Conservation (phyloP, 2,329 filamentous ascomycete species). For the Colletotrichum lupini region DNA sequence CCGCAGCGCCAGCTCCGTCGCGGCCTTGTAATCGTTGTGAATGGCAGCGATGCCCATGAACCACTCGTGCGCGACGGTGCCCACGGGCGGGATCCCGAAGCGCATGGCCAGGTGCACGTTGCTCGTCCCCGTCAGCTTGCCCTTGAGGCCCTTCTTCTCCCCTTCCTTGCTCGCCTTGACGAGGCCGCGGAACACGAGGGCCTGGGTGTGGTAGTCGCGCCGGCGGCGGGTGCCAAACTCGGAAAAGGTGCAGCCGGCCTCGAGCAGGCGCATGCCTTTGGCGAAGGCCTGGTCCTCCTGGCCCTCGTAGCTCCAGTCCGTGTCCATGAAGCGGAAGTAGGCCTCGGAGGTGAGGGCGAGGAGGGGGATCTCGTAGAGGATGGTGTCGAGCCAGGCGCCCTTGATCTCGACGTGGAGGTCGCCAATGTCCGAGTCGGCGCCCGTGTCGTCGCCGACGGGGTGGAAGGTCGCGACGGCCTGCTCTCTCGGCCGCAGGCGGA, state of each 20-base stretch:
- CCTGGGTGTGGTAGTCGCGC: constrained; percentile 94
- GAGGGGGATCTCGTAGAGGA: constrained; percentile 96
- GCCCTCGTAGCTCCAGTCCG: constrained; percentile 87
- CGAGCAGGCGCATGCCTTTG: constrained; percentile 82
- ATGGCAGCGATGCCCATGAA: constrained; percentile 99
- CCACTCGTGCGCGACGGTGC: constrained; percentile 96
- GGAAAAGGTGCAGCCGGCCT: constrained; percentile 88
- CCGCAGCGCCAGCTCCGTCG: constrained; percentile 84
- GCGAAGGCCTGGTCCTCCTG: constrained; percentile 87
- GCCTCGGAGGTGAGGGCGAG: constrained; percentile 93
- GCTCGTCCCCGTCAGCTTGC: constrained; percentile 87
- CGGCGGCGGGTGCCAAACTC: constrained; percentile 93
- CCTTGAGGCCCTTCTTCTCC: constrained; percentile 70
- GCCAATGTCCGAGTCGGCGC: constrained; percentile 74
- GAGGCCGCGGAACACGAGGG: constrained; percentile 89
- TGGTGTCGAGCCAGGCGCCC: constrained; percentile 93
- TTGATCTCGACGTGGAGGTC: constrained; percentile 81
- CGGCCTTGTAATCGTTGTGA: constrained; percentile 83
- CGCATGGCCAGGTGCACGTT: constrained; percentile 98
- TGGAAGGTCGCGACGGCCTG: constrained; percentile 81
- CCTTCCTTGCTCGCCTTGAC: constrained; percentile 80
- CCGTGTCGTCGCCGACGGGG: constrained; percentile 65
- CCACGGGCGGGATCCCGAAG: constrained; percentile 84
- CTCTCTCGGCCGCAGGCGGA: constrained; percentile 82
- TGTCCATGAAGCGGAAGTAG: constrained; percentile 97